phyloP scores from a whole-genome alignment of 257 asterid species.

The Mitragyna speciosa region DNA sequence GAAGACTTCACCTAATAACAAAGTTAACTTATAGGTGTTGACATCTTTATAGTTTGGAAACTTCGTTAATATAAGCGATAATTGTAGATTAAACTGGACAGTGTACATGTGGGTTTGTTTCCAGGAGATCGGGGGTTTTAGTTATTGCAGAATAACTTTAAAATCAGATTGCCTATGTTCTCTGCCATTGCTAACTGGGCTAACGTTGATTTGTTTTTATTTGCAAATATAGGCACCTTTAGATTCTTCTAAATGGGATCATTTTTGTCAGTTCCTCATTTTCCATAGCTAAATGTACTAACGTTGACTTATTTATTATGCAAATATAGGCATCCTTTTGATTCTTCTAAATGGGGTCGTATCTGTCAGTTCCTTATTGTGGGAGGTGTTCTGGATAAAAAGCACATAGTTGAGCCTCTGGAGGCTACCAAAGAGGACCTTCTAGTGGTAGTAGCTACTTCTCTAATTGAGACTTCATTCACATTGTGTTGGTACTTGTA shows the following conservation, averaged over 20 bases:
- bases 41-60: too few relatives aligned
- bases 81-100: too few relatives aligned
- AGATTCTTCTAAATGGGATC: constrained; percentile 97
- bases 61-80: too few relatives aligned
- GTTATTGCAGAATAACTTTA: neutral
- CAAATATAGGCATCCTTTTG: constrained; percentile 87
- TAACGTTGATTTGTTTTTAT: constrained; percentile 12
- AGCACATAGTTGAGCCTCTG: constrained; percentile 68
- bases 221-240: constrained; percentile 80
- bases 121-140: neutral
- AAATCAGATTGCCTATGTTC: too few relatives aligned
- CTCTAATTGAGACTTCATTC: constrained; percentile 9
- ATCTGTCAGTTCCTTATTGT: constrained; percentile 67
- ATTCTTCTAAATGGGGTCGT: constrained; percentile 98
- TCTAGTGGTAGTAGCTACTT: constrained; percentile 61
- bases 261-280: constrained; percentile 71
- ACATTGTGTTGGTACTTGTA: neutral
- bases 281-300: neutral
- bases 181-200: neutral
- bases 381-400: constrained; percentile 64
- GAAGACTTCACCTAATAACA: too few relatives aligned
- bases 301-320: constrained; percentile 15
- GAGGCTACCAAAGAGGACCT: constrained; percentile 90
- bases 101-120: neutral
- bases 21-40: too few relatives aligned